Percentiles rank a stretch among this genome's conserved stretches.
Evolutionary conservation across 208 protist genomes (phyloP).

Genomic region (Trypanosoma platydactyli): DNA sequence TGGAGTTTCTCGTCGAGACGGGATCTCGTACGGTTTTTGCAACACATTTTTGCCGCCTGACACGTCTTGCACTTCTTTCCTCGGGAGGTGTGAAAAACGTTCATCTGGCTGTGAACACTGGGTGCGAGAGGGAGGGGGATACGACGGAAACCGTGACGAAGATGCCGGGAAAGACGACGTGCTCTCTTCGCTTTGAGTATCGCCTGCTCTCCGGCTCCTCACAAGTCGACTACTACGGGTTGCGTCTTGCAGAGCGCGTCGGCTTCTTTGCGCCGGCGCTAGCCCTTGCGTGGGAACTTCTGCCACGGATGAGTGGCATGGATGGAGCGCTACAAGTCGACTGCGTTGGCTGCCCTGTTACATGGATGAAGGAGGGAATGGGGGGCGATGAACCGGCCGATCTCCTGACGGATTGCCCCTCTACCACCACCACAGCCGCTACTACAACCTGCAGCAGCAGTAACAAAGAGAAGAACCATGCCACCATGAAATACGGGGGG

Average conservation of each 20-base stretch:
- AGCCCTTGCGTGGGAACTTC: slow-evolving; percentile 30
- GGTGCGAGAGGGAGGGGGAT: neutral
- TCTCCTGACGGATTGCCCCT: no score
- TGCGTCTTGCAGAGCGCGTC: slow-evolving; percentile 50
- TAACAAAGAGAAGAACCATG: neutral
- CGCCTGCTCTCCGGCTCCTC: slow-evolving; percentile 52
- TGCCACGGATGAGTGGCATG: slow-evolving; percentile 21
- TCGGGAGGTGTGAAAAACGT: slow-evolving; percentile 36
- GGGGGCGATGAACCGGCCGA: neutral
- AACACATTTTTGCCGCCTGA: slow-evolving; percentile 45
- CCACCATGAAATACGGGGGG: neutral
- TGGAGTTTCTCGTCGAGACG: slow-evolving; percentile 57
- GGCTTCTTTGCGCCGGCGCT: slow-evolving; percentile 53
- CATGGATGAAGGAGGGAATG: neutral
- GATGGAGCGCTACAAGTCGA: neutral
- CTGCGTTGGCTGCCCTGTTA: neutral
- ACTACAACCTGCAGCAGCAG: neutral
- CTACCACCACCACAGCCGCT: neutral
- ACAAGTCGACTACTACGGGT: slow-evolving; percentile 54
- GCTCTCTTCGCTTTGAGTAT: slow-evolving; percentile 31
- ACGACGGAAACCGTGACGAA: neutral
- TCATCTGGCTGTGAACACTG: slow-evolving; percentile 45
- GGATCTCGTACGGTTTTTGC: slow-evolving; percentile 33
- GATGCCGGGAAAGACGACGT: neutral
- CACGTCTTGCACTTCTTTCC: slow-evolving; percentile 17